Evolutionary conservation across 306 rosid genomes (phyloP).

Genomic region (Delonix regia): DNA sequence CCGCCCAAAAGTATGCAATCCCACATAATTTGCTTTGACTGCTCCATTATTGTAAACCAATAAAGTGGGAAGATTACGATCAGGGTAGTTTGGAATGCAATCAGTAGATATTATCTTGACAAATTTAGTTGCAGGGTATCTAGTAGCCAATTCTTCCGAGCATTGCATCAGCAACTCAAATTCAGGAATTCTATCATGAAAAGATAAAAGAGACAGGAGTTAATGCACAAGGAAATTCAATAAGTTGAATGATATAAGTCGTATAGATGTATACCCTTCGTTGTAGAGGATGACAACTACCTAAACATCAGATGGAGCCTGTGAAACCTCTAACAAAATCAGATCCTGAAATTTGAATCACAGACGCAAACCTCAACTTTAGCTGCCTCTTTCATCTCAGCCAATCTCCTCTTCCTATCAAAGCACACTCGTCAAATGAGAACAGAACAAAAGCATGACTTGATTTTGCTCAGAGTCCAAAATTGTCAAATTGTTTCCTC

Average conservation of each 20-base stretch:
- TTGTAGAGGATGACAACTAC: slow-evolving; percentile 93
- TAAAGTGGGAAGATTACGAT: slow-evolving; percentile 81
- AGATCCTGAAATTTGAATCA: slow-evolving; percentile 84
- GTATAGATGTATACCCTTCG: slow-evolving; percentile 66
- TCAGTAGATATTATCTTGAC: slow-evolving; percentile 92
- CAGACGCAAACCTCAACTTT: slow-evolving; percentile 81
- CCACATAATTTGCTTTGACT: slow-evolving; percentile 86
- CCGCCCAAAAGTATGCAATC: slow-evolving; percentile 74
- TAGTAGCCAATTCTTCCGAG: slow-evolving; percentile 74
- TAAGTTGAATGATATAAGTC: not conserved
- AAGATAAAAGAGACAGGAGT: not conserved
- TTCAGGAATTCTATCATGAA: slow-evolving; percentile 58
- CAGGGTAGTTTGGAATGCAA: slow-evolving; percentile 91
- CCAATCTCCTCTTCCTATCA: slow-evolving; percentile 86
- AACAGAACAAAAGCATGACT: slow-evolving; percentile 2
- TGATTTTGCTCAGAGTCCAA: not conserved
- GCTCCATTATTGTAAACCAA: slow-evolving; percentile 89
- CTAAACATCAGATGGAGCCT: slow-evolving; percentile 96
- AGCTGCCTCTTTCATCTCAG: slow-evolving; percentile 80
- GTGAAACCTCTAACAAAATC: slow-evolving; percentile 93
- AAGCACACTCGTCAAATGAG: slow-evolving; percentile 19
- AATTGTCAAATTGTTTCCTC: not conserved
- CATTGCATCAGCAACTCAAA: slow-evolving; percentile 84
- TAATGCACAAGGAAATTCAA: slow-evolving; percentile 14
- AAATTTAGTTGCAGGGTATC: slow-evolving; percentile 84